phyloP scores from a whole-genome alignment of 371 early-diverging fungal genomes.

The Mucor plumbeus region DNA sequence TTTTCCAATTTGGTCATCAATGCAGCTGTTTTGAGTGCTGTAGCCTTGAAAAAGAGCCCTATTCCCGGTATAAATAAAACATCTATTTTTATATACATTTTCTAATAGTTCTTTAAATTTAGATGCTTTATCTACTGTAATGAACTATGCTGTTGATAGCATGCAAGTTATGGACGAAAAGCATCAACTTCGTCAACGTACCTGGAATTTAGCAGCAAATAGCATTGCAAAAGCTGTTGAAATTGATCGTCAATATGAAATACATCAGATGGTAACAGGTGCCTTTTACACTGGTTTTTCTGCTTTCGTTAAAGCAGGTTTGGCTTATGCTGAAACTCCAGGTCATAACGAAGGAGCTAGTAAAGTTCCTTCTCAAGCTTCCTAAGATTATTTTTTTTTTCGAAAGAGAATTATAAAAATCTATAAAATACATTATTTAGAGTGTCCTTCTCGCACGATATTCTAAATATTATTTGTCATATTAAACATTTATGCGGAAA shows the following conservation, averaged over 20 bases:
- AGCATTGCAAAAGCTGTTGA: constrained; percentile 58
- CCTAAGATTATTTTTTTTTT: neutral
- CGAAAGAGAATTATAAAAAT: neutral
- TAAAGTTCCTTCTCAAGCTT: neutral
- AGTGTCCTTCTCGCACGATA: neutral
- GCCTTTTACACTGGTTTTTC: constrained; percentile 56
- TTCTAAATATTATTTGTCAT: neutral
- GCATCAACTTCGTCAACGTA: constrained; percentile 56
- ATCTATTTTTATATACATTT: neutral
- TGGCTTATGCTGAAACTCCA: constrained; percentile 66
- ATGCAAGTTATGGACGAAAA: constrained; percentile 55
- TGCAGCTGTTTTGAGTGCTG: constrained; percentile 59
- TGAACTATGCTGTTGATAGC: constrained; percentile 47
- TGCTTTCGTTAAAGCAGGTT: constrained; percentile 62
- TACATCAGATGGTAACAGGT: constrained; percentile 61
- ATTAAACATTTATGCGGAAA: neutral
- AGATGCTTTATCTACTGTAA: constrained; percentile 52
- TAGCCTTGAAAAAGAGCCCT: constrained; percentile 70
- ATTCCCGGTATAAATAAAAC: constrained; percentile 49
- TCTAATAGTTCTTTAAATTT: neutral
- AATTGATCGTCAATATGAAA: constrained; percentile 62
- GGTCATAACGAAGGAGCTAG: constrained; percentile 4
- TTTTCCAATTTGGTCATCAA: constrained; percentile 53
- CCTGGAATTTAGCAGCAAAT: constrained; percentile 54
- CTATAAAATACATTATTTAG: too few relatives aligned